A percentile compares a stretch with the other conserved stretches of the same genome.
Evolutionary conservation across 306 rosid genomes (phyloP).

Genomic region (Cucumis hystrix): DNA sequence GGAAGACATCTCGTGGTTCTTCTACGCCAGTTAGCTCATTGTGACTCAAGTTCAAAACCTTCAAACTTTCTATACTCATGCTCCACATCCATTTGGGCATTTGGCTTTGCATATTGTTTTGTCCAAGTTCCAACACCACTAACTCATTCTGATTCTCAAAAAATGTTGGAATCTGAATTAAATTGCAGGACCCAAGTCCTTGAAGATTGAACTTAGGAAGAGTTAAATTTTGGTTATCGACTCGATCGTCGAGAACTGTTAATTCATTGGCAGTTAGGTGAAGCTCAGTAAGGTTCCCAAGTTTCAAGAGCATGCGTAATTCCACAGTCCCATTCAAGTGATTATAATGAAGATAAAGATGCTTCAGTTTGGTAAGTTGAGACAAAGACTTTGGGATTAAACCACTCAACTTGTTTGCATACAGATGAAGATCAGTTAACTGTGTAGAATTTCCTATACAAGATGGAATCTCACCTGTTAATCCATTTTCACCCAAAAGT

Average conservation of each 20-base stretch:
- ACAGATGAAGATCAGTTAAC: background rate
- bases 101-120: slow-evolving; percentile 20
- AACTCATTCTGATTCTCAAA: slow-evolving; percentile 1
- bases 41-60: background rate
- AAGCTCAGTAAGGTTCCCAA: background rate
- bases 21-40: slow-evolving; percentile 9
- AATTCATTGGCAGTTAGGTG: slow-evolving; percentile 2
- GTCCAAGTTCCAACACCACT: background rate
- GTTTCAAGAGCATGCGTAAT: background rate
- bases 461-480: slow-evolving; percentile 7
- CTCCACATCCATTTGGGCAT: slow-evolving; percentile 22
- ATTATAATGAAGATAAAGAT: background rate
- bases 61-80: background rate
- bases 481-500: background rate
- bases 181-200: slow-evolving; percentile 3
- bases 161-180: slow-evolving; percentile 12
- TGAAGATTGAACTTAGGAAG: background rate
- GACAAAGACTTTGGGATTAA: background rate
- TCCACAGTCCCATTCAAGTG: slow-evolving; percentile 11
- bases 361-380: background rate
- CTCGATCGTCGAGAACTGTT: background rate
- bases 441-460: background rate
- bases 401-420: slow-evolving; percentile 9
- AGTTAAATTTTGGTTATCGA: background rate
- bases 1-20: slow-evolving; percentile 2